Base-by-base conservation (phyloP, 169 alveolate genomes). In the Plasmodium inui region DNA sequence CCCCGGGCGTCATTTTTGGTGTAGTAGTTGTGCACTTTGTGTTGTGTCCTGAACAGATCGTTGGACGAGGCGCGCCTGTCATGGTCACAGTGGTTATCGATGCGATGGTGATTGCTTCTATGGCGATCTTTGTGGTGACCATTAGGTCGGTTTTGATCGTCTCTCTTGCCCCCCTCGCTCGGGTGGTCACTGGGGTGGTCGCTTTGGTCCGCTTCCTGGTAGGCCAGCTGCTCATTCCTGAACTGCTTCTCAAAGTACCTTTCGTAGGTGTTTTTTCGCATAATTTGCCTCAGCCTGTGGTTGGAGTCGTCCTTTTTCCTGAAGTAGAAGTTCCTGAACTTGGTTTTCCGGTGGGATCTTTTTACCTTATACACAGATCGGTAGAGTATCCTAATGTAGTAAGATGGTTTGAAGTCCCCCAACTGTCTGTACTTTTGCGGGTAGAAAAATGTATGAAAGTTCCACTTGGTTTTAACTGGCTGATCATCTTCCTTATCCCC, bases 341-440 rank as follows among this genome's bases (percentile, higher is more conserved):
- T 86, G 22, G 32, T 41, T 50, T 39, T 76, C 17, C 81, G 70
- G 28, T 86, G 39, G 19, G 67, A 22, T 7, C 67, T 81, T 19
- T 82, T 91, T 34, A 37, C 57, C 78, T 82, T 91, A 91, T 91
- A 82, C 37, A 82, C 37, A 8, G 95, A 81, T 82, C 78, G 44
- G 76, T 91, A 82, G 9, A 91, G 70, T 91, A 91, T 91, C 61
- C 95, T 91, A 8, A 91, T 91, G 78, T 91, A 91, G 19, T 91
- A 91, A 8, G 95, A 91, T n/a, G 95, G 92, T 22, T 81, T 91
- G 32, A 91, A 91, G 34, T 91, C 95, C 0, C 71, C 34, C 44
- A 81, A 39, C 57, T 91, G 95, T 44, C 92, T 91, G 57, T 57
- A 91, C 28, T 71, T 34, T 70, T 82, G 83, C 57, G 91, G 82